Conservation (phyloP, 179 eudicot species). For the Gypsophila paniculata region DNA sequence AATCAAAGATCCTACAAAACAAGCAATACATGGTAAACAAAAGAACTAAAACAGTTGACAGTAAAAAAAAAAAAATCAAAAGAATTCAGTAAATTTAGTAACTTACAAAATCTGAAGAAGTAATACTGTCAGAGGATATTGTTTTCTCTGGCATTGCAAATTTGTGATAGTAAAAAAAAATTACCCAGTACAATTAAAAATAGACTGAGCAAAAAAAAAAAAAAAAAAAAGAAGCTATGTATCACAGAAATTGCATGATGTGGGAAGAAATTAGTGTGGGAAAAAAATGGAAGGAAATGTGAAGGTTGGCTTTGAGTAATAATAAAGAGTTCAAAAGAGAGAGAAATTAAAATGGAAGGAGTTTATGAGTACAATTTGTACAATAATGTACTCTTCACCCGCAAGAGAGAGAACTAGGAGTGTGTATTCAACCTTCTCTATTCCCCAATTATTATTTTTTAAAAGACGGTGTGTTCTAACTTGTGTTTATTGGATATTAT, state of each 20-base stretch:
- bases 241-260: too few species aligned
- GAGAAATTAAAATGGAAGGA: neutral
- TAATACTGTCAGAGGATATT: neutral
- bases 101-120: conserved; percentile 25
- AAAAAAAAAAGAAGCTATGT: too few species aligned
- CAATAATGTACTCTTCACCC: conserved; percentile 20
- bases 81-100: neutral
- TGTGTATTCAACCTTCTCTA: neutral
- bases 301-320: neutral
- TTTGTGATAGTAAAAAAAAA: neutral
- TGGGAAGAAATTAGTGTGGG: too few species aligned
- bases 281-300: neutral
- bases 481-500: too few species aligned
- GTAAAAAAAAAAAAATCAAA: neutral
- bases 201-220: neutral
- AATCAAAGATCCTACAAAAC: conserved; percentile 3
- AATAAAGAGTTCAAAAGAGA: neutral
- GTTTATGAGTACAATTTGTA: neutral
- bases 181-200: neutral
- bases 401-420: conserved; percentile 20
- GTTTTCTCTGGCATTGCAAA: conserved; percentile 27
- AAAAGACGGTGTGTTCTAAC: too few species aligned
- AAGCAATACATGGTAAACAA: neutral
- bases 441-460: neutral
- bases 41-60: neutral